These are phyloP conservation scores for Toxicodendron radicans DNA, from an alignment of 345 rosid genomes.

Conservation along the genomic window DNA sequence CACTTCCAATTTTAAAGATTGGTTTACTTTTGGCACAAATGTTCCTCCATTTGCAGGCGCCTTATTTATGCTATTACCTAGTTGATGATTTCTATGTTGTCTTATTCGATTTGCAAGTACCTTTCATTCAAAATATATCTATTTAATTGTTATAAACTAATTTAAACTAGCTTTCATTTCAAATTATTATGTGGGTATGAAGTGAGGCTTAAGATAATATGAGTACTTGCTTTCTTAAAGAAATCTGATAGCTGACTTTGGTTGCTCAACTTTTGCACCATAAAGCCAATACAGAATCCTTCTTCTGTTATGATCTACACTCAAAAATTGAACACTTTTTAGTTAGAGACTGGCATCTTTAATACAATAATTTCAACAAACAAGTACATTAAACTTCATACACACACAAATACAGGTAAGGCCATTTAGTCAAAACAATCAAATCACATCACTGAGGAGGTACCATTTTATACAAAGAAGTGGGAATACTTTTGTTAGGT, in stretches of 20 bases:
- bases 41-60: background rate
- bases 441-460: too few species aligned
- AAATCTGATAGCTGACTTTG: background rate
- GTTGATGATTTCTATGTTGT: too few species aligned
- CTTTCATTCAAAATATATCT: too few species aligned
- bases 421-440: too few species aligned
- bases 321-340: background rate
- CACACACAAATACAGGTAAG: background rate
- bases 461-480: too few species aligned
- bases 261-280: conserved; percentile 5
- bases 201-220: conserved; percentile 16
- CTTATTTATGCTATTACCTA: too few species aligned
- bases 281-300: background rate
- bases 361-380: background rate
- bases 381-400: background rate
- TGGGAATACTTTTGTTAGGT: background rate
- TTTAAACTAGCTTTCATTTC: too few species aligned
- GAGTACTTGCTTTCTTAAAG: background rate
- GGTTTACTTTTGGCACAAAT: background rate
- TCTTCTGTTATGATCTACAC: background rate
- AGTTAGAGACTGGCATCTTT: background rate
- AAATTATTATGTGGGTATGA: background rate
- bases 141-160: too few species aligned
- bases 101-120: too few species aligned
- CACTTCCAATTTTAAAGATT: background rate